Percentiles rank a stretch among this genome's conserved stretches.
phyloP scores from a whole-genome alignment of 352 stramenopile genomes.

The Pythium vanterpoolii region DNA sequence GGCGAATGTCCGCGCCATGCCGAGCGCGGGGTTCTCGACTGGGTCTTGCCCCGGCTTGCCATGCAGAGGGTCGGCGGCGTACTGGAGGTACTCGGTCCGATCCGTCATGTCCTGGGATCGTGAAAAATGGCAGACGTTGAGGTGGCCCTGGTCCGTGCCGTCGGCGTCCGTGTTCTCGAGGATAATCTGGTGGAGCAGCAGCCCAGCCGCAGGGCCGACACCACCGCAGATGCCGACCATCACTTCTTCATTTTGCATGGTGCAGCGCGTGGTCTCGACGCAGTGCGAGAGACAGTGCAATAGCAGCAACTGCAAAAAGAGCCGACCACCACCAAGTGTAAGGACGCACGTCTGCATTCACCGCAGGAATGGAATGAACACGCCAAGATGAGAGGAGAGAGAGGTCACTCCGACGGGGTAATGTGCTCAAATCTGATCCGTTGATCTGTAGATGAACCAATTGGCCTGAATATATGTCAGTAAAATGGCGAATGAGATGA shows the following conservation, averaged over 20 bases:
- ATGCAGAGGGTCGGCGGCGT: constrained; percentile 12
- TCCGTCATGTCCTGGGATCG: constrained; percentile 76
- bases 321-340: constrained; percentile 14
- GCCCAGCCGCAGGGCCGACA: constrained; percentile 59
- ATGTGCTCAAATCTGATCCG: neutral
- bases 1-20: constrained; percentile 70
- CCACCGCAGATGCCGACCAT: constrained; percentile 74
- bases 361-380: neutral
- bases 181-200: constrained; percentile 74
- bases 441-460: neutral
- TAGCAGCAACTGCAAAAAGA: constrained; percentile 14
- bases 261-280: neutral
- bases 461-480: too few relatives aligned
- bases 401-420: constrained; percentile 7
- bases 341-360: constrained; percentile 25
- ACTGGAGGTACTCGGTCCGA: constrained; percentile 55
- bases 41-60: neutral
- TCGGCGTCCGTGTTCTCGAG: constrained; percentile 64
- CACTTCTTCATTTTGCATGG: constrained; percentile 28
- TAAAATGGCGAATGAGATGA: neutral
- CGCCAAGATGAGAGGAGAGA: too few relatives aligned
- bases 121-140: constrained; percentile 71
- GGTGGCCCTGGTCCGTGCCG: constrained; percentile 59
- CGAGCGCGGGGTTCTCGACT: constrained; percentile 63
- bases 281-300: constrained; percentile 5